A percentile compares a stretch with the other conserved stretches of the same genome.
These are phyloP conservation scores for Fraxinus greggii DNA, from an alignment of 305 asterid species.

Conservation along the genomic window DNA sequence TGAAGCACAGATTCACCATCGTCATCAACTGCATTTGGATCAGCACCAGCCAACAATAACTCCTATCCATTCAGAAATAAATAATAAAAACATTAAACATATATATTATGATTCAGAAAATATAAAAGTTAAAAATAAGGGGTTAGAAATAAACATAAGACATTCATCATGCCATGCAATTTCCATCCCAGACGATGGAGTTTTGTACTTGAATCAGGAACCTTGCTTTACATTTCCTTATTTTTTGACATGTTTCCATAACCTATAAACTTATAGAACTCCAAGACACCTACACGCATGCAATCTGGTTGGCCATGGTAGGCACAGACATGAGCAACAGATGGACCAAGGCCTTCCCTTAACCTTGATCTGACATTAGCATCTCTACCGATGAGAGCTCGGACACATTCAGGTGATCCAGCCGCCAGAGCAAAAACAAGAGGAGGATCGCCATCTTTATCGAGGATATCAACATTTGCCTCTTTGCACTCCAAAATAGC, in stretches of 20 bases:
- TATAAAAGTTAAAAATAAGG: not conserved
- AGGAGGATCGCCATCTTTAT: conserved; percentile 97
- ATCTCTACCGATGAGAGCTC: conserved; percentile 69
- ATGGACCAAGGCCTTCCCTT: conserved; percentile 97
- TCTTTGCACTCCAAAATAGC: conserved; percentile 70
- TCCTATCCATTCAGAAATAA: conserved; percentile 55
- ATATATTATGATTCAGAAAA: conserved; percentile 6
- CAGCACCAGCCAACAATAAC: conserved; percentile 86
- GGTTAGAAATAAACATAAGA: not conserved
- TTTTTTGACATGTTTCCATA: not conserved
- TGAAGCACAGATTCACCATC: conserved; percentile 98
- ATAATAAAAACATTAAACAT: conserved; percentile 6
- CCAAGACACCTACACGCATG: conserved; percentile 68
- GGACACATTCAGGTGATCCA: conserved; percentile 95
- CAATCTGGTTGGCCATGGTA: conserved; percentile 99
- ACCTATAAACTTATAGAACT: conserved; percentile 10
- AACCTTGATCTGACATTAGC: conserved; percentile 88
- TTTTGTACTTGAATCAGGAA: conserved; percentile 9
- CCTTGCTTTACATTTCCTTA: conserved; percentile 13
- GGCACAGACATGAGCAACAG: conserved; percentile 98
- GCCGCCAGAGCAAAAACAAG: conserved; percentile 97
- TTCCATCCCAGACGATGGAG: conserved; percentile 5
- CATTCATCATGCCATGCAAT: conserved; percentile 1
- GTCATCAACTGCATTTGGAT: conserved; percentile 96
- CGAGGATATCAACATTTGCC: conserved; percentile 83